Evolutionary conservation across 306 rosid species (phyloP), one percentile per base, ranked within the genome.

Genomic region (Cucurbita argyrosperma): DNA sequence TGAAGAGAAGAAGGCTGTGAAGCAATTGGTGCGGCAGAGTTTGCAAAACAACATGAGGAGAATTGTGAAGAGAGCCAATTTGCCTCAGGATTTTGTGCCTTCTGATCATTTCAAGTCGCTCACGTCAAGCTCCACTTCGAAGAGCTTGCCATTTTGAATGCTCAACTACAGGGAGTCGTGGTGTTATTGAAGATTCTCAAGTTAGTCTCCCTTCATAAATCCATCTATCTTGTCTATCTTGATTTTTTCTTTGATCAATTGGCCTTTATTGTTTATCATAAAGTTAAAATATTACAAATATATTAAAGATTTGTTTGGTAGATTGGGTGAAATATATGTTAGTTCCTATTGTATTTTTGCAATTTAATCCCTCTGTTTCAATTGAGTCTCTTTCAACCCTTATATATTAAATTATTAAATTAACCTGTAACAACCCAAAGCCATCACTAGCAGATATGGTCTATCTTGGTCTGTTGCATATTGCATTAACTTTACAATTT

Each of bases 1-100:
- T 43, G 89, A 91, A 63, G 99, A 95, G 84, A 91, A 87, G 88
- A 95, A 81, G 79, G 99, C 99, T 23, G 99, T 95, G 87, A 88
- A 88, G 83, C 92, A 91, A 73, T 75, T 95, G 77, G 97, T 95
- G 57, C 90, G 90, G 62, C 97, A 85, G 89, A 95, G 99, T 74
- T 81, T 95, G 85, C 99, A 91, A 67, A 85, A 78, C 83, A 95
- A 89, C 85, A 95, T 95, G 99, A 85, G 81, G 80, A 89, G 89
- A 81, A 95, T 95, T 65, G 96, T 91, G 78, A 95, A 87, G 71
- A 87, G 99, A 77, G 99, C 99, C 10, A 89, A 95, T 79, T 82
- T 95, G 83, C 96, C 92, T 11, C 96, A 88, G 66, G 96, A 95
- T 80, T 90, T 88, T 4, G 90, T 85, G 74, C 97, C 96, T 10